phyloP scores from a whole-genome alignment of 2,329 filamentous ascomycete species.

The Oidium heveae region DNA sequence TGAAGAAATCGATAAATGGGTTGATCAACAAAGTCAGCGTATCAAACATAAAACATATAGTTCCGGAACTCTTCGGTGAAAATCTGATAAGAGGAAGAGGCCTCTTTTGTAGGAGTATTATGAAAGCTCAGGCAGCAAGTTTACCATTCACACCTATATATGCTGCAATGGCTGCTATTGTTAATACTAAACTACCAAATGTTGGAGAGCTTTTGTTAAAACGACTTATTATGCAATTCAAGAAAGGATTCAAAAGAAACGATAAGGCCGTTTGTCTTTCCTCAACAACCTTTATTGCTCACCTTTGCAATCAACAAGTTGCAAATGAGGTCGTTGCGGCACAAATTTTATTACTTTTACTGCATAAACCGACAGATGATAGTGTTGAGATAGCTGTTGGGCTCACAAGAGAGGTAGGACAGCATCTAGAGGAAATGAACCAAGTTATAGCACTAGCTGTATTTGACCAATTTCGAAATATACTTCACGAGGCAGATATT shows the following conservation, averaged over 20 bases:
- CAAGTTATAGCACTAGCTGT: conserved; percentile 65
- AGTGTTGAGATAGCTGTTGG: conserved; percentile 94
- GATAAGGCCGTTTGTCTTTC: conserved; percentile 91
- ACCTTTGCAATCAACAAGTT: conserved; percentile 89
- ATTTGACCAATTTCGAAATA: conserved; percentile 87
- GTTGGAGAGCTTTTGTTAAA: conserved; percentile 79
- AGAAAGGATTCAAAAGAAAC: conserved; percentile 86
- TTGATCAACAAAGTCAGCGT: conserved; percentile 98
- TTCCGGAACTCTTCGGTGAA: conserved; percentile 85
- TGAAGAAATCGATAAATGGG: conserved; percentile 97
- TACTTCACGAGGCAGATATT: conserved; percentile 88
- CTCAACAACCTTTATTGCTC: conserved; percentile 81
- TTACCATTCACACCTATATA: conserved; percentile 93
- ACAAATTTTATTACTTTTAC: conserved; percentile 71
- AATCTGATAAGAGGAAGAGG: conserved; percentile 80
- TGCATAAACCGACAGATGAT: conserved; percentile 91
- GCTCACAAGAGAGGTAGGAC: conserved; percentile 75
- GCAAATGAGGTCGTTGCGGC: conserved; percentile 82
- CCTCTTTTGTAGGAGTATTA: conserved; percentile 82
- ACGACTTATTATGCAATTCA: conserved; percentile 70
- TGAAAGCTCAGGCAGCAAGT: conserved; percentile 94
- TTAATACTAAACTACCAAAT: conserved; percentile 90
- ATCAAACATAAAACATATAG: conserved; percentile 91
- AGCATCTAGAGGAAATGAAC: conserved; percentile 91
- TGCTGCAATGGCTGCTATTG: conserved; percentile 82